Percentiles rank a stretch among this genome's conserved stretches.
Conservation (phyloP, 225 moss, liverwort and hornwort genomes). For the Polytrichum formosum region DNA sequence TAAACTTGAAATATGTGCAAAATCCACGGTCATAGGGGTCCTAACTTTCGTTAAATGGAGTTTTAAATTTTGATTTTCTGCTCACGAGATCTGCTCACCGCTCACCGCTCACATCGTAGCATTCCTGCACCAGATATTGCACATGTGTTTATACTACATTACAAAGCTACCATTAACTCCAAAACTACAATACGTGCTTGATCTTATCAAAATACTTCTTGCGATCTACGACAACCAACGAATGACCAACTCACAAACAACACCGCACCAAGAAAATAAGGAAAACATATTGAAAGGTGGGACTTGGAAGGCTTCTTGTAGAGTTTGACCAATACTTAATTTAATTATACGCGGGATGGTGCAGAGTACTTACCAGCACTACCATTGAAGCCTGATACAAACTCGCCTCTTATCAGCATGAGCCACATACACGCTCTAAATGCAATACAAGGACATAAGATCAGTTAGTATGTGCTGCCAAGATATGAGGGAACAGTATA, state of each 20-base stretch:
- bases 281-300: too few relatives aligned
- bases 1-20: too few relatives aligned
- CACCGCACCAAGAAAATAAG: constrained; percentile 40
- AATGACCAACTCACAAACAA: constrained; percentile 82
- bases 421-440: constrained; percentile 81
- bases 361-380: constrained; percentile 55
- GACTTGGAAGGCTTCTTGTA: too few relatives aligned
- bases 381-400: constrained; percentile 73
- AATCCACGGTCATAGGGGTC: too few relatives aligned
- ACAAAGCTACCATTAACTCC: constrained; percentile 3
- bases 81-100: too few relatives aligned
- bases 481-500: not conserved
- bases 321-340: too few relatives aligned
- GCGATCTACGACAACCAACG: constrained; percentile 61
- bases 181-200: constrained; percentile 40
- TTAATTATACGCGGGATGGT: not conserved
- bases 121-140: too few relatives aligned
- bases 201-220: constrained; percentile 53
- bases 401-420: constrained; percentile 72
- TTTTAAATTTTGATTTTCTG: too few relatives aligned
- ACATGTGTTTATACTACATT: too few relatives aligned
- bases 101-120: too few relatives aligned
- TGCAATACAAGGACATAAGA: constrained; percentile 8
- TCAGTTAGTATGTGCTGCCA: not conserved
- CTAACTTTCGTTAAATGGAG: too few relatives aligned